Evolutionary conservation across 148 eudicot species (phyloP), one percentile per base, ranked within the genome.

Genomic region (Heliosperma pusillum): DNA sequence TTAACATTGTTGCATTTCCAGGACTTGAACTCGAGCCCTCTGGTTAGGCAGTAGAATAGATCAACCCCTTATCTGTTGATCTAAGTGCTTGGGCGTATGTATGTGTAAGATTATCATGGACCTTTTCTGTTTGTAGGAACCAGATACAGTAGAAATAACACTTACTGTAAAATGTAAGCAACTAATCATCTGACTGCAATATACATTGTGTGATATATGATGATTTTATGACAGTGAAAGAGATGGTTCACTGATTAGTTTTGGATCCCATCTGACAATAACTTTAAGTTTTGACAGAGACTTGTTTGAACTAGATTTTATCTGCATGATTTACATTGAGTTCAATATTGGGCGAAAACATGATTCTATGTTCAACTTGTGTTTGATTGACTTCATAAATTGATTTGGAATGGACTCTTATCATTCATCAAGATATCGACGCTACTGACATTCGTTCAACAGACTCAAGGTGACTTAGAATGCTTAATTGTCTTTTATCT

Each of bases 241-340:
- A 4, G 71, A 71, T 22, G 24, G 72, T 26, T 78, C 29, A 40
- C 62, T 65, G 21, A 67, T 67, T 67, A 76, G 68, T 42, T 77
- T 62, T 56, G 33, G n/a, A 17, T 24, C 60, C 66, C 45, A 26
- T 6, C 60, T 52, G 73, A 67, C 52, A 40, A 20, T 19, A 67
- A 20, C 13, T 42, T 21, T 21, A 67, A n/a, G 70, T 25, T 69
- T 30, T 69, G 58, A 22, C 19, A 55, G 13, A 71, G 16, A 27
- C 42, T 71, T 25, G 61, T 50, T 50, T 15, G 40, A 70, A 21
- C 19, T 69, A 20, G 33, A 1, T 25, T n/a, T 50, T 33, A 17
- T 29, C 24, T 27, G 16, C 33, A n/a, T 68, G 55, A 42, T 45
- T 21, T 26, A 69, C 5, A 50, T 69, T 69, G 19, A 45, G 27